Conservation (phyloP, 208 protist species). For the Leishmania aethiopica region DNA sequence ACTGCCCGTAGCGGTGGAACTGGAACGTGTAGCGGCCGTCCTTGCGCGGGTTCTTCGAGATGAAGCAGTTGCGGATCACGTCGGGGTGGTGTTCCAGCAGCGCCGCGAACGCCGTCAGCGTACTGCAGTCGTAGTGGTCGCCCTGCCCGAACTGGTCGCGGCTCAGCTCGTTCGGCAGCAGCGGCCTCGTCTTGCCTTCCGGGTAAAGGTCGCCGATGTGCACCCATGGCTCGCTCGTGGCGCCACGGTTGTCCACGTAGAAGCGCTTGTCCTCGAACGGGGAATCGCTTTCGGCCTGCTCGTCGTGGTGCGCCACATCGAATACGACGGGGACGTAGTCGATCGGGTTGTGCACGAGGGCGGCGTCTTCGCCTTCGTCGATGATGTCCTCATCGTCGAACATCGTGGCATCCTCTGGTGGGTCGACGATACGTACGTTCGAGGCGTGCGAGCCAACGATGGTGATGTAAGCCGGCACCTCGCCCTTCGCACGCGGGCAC, state of each 20-base stretch:
- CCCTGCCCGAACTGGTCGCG: conserved; percentile 64
- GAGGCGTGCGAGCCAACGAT: conserved; percentile 42
- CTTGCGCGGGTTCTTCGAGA: conserved; percentile 53
- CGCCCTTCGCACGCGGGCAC: conserved; percentile 62
- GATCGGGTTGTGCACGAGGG: conserved; percentile 35
- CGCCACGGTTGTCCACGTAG: conserved; percentile 48
- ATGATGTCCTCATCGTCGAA: conserved; percentile 82
- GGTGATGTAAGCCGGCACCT: conserved; percentile 54
- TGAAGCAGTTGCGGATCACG: conserved; percentile 60
- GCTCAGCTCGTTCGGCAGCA: conserved; percentile 51
- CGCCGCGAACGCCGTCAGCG: conserved; percentile 53
- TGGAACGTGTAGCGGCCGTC: conserved; percentile 67
- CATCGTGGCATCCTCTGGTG: conserved; percentile 62
- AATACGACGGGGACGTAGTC: conserved; percentile 56
- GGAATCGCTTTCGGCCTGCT: conserved; percentile 46
- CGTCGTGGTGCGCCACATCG: conserved; percentile 9
- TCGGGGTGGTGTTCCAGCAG: conserved; percentile 51
- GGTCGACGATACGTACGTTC: conserved; percentile 64
- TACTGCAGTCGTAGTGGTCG: conserved; percentile 63
- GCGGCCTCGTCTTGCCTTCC: conserved; percentile 53
- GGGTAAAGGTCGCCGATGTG: conserved; percentile 77
- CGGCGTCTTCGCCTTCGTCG: conserved; percentile 64
- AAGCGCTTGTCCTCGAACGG: conserved; percentile 63
- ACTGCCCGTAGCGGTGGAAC: conserved; percentile 70
- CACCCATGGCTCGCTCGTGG: conserved; percentile 53